Conservation (phyloP, 2,329 filamentous ascomycete species). For the Sarocladium strictum region DNA sequence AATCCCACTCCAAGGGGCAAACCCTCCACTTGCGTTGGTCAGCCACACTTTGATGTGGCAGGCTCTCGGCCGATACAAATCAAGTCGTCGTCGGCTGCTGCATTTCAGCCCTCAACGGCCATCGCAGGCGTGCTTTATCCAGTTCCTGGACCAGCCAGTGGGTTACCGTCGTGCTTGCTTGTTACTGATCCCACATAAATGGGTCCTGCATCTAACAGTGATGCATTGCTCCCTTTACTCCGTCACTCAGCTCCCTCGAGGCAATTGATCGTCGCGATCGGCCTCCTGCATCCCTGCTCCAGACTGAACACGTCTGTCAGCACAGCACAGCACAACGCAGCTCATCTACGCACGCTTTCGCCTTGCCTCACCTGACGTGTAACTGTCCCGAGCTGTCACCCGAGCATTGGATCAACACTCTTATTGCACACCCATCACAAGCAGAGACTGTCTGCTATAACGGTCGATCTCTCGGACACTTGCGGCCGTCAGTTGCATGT, state of each 20-base stretch:
- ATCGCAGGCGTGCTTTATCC: too few species aligned
- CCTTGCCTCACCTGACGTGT: slow-evolving; percentile 6
- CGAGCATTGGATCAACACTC: neutral
- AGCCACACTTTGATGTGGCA: neutral
- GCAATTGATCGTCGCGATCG: slow-evolving; percentile 3
- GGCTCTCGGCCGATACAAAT: slow-evolving; percentile 3
- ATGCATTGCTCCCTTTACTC: neutral
- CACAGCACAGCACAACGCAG: neutral
- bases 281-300: neutral
- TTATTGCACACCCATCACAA: neutral
- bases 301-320: neutral
- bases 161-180: too few species aligned
- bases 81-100: neutral
- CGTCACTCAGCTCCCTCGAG: neutral
- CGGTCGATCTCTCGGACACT: too few species aligned
- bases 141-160: too few species aligned
- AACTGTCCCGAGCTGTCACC: neutral
- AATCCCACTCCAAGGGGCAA: neutral
- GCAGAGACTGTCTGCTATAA: neutral
- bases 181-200: too few species aligned
- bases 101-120: too few species aligned
- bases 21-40: neutral
- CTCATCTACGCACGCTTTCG: neutral
- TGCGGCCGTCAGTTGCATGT: too few species aligned
- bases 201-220: neutral